Base-by-base conservation (phyloP, 2,329 filamentous ascomycete genomes). In the Nothomitra cinnamomea region DNA sequence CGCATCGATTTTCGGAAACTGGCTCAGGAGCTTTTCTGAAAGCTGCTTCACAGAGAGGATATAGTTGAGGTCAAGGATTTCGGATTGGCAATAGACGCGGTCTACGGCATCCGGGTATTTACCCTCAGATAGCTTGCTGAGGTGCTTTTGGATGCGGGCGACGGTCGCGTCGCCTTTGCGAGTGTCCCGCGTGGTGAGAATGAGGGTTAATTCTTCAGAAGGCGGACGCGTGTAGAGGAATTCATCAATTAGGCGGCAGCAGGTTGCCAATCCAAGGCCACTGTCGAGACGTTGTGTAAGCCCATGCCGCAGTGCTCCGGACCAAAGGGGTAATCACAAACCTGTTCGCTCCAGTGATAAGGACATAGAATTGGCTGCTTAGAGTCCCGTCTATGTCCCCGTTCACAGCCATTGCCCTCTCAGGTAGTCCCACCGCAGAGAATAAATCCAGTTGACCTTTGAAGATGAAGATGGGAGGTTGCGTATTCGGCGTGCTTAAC, bases 331-430 rank as follows among this genome's bases (percentile, higher is more conserved):
- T 54, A 57, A 54, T 49, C 15, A 38, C 40, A 51, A 15, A 89
- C 87, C 86, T 89, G 67, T 94, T 94, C 36, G 86, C 85, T 53
- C 87, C 87, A 0, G 87, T 94, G 41, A 95, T 78, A 40, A 95
- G 72, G 7, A 87, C 79, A 63, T 72, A 70, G 57, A 70, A 72
- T 28, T 8, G 38, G 38, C 38, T 41, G 4, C 5, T n/a, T 19
- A 41, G 15, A 41, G 13, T 35, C 15, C 12, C 6, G 2, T 32
- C 15, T 7, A 8, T 28, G 10, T 13, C n/a, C 22, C 25, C 15
- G 6, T 12, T 17, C 32, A 17, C 8, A 17, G 25, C 24, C 19
- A 17, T 24, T 10, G 10, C 10, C 28, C 10, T 32, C 28, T 32
- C 28, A 32, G 28, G 28, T 10, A 10, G 28, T 10, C 10, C 28